phyloP scores from a whole-genome alignment of 306 rosid species.

The Castanea mollissima region DNA sequence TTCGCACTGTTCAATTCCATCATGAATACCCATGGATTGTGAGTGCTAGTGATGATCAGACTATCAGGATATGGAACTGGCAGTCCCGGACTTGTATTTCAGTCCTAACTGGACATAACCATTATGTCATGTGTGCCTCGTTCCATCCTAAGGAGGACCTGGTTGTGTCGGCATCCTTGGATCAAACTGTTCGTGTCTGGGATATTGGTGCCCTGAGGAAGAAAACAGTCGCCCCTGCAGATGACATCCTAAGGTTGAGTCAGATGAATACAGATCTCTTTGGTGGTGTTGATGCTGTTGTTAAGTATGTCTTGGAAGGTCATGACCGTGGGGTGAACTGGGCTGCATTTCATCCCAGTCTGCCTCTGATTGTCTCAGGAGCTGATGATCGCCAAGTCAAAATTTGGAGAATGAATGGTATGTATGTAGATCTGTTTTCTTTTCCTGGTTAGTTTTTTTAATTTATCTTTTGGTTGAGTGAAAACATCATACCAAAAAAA shows the following conservation, averaged over 20 bases:
- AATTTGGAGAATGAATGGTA: constrained; percentile 98
- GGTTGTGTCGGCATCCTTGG: constrained; percentile 90
- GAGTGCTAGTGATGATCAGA: constrained; percentile 97
- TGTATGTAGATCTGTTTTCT: background rate
- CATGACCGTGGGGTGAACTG: constrained; percentile 98
- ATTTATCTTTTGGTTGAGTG: background rate
- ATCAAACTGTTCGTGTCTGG: constrained; percentile 99
- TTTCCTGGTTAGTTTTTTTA: background rate
- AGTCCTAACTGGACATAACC: constrained; percentile 95
- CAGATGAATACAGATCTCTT: constrained; percentile 98
- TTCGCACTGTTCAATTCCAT: constrained; percentile 96
- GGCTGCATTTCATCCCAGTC: constrained; percentile 93
- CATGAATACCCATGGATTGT: constrained; percentile 96
- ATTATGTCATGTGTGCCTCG: constrained; percentile 95
- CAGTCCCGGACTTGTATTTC: constrained; percentile 95
- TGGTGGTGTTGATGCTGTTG: constrained; percentile 92
- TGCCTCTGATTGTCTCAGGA: constrained; percentile 94
- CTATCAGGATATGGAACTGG: constrained; percentile 98
- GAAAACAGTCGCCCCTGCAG: constrained; percentile 90
- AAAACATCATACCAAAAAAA: background rate
- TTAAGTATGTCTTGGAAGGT: constrained; percentile 94
- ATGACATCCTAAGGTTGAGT: constrained; percentile 81
- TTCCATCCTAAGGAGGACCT: constrained; percentile 96
- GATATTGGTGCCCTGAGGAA: constrained; percentile 87
- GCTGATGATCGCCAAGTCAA: constrained; percentile 98